Base-by-base conservation (phyloP, 441 rosid species). In the Viola pubescens region DNA sequence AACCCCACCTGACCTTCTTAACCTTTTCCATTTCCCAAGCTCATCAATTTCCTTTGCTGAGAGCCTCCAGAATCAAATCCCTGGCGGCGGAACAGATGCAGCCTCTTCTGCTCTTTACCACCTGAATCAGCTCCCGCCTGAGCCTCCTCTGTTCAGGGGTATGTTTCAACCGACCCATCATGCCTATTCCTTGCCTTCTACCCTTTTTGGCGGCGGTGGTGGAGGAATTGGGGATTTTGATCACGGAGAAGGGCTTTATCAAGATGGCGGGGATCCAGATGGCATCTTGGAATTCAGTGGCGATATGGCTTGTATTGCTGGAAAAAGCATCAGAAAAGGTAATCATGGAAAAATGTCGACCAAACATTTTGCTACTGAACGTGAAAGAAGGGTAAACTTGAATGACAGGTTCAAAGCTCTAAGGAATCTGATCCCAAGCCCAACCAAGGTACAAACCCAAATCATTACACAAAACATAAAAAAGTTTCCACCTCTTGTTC, bases 341-440 rank as follows among this genome's bases (percentile, higher is more conserved):
- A 26, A 26, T 26, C 34, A 2, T 26, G 79, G 84, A 3, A 80
- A 77, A 53, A 71, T 57, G 48, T 26, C 34, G 34, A 77, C 85
- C 60, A 86, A 82, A 59, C 96, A 81, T 60, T 81, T 76, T 55
- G 72, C 94, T 0, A 87, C 91, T 2, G 95, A 92, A 58, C 80
- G 94, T 34, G 83, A 92, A 62, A 71, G 87, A 73, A 84, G 98
- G 67, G 72, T 72, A 48, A 85, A 84, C 34, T 69, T 82, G 62
- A 92, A 85, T 60, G 83, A 76, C 19, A 81, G 80, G 66, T 92
- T 44, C 56, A 43, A 48, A 0, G 86, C 82, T 46, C 69, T 92
- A 78, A 80, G 69, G 67, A 58, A 59, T n/a, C 73, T 92, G 78
- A 74, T 92, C 65, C 98, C 98, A n/a, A 86, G 72, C 64, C 94